Base-by-base conservation (phyloP, 2,329 filamentous ascomycete genomes). In the Fusarium anthophilum region DNA sequence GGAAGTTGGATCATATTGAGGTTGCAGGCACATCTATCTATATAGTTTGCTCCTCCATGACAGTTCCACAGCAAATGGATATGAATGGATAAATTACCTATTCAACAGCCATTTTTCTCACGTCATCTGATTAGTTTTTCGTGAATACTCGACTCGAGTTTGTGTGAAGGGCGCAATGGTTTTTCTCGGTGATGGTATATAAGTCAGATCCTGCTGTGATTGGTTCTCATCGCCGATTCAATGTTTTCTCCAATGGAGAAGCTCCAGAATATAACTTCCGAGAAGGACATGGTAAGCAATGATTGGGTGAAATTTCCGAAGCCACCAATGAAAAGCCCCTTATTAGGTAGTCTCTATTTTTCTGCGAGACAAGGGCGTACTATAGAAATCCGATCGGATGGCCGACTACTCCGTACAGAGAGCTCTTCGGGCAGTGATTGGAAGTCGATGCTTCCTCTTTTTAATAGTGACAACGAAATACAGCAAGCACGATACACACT, bases 221-320 rank as follows among this genome's bases (percentile, higher is more conserved):
- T 75, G 72, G 72, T 20, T n/a, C 37, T 41, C 32, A 54, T 63
- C 22, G 61, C 72, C 69, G 72, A 74, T 39, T 61, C 53, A n/a
- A 28, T 37, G n/a, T 58, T 37, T 50, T 48, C n/a, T 58, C 26
- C 37, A 17, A 55, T n/a, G 35, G 63, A 59, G 32, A 51, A n/a
- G 45, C 14, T 51, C 32, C 18, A 37, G 3, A 20, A 24, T 9
- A 37, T 51, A 51, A 68, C 35, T 57, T 35, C 66, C 57, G 63
- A 48, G 24, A 50, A 20, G 15, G 17, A 37, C 11, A 28, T n/a
- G 24, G 26, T 38, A 28, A 38, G 7, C 8, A 51, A 51, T 47
- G 45, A 68, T 68, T 68, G 63, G 65, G 35, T 28, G 24, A 6
- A 26, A 38, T 11, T 41, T 62, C 65, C 65, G 14, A 63, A 51